These are phyloP conservation scores for Durio zibethinus DNA, from an alignment of 345 rosid species.

Conservation along the genomic window DNA sequence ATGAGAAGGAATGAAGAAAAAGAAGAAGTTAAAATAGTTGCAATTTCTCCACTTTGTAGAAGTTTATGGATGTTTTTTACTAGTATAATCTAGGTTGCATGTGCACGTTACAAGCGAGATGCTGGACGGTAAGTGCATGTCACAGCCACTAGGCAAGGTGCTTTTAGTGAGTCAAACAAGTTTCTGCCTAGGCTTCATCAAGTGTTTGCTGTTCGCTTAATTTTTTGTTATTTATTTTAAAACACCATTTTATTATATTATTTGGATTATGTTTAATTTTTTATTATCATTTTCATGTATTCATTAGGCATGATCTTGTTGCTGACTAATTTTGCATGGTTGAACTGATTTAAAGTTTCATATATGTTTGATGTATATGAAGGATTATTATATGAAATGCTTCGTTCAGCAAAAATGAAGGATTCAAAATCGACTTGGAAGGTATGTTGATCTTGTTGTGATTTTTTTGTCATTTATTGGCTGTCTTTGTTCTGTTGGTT, in stretches of 20 bases:
- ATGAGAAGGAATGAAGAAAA: background rate
- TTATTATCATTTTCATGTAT: background rate
- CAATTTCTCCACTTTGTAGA: background rate
- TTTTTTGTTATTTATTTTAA: background rate
- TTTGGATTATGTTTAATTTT: background rate
- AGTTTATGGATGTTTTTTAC: background rate
- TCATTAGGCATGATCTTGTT: conserved; percentile 7
- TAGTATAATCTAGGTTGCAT: background rate
- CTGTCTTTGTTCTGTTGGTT: background rate
- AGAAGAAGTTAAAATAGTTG: background rate
- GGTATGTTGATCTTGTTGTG: conserved; percentile 39
- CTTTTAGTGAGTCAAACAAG: background rate
- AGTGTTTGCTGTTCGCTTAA: background rate
- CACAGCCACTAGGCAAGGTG: background rate
- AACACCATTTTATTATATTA: background rate
- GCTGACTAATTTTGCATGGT: background rate
- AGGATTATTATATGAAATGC: conserved; percentile 97
- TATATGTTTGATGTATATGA: conserved; percentile 20
- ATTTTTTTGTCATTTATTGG: conserved; percentile 9
- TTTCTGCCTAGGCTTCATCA: background rate
- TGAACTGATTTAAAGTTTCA: conserved; percentile 11
- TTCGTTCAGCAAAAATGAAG: conserved; percentile 79
- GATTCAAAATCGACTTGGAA: conserved; percentile 94
- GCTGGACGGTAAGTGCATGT: background rate
- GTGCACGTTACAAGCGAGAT: background rate